Percentiles rank a stretch among this genome's conserved stretches.
Conservation (phyloP, 805 yeast genomes). For the Candida khao-thaluensis region DNA sequence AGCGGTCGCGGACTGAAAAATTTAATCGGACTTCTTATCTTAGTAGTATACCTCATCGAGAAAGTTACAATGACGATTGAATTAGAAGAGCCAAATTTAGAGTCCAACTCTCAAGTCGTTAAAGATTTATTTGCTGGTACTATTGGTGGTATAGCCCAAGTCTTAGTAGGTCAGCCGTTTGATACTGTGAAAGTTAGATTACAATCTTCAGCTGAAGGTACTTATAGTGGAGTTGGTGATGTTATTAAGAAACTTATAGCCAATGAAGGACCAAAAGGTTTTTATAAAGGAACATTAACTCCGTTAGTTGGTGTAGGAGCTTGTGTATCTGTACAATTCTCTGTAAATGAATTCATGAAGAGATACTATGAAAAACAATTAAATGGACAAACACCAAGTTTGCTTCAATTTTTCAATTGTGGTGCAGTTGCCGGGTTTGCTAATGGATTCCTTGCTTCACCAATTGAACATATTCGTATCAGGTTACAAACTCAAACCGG, state of each 20-base stretch:
- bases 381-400: conserved; percentile 46
- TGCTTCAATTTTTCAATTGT: conserved; percentile 70
- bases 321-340: conserved; percentile 94
- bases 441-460: conserved; percentile 84
- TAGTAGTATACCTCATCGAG: background rate
- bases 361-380: conserved; percentile 58
- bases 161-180: conserved; percentile 92
- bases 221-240: conserved; percentile 69
- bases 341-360: conserved; percentile 93
- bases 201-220: conserved; percentile 81
- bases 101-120: conserved; percentile 45
- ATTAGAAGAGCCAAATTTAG: conserved; percentile 42
- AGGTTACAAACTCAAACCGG: conserved; percentile 86
- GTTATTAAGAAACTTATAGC: conserved; percentile 68
- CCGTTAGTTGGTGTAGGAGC: conserved; percentile 73
- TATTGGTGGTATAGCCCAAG: conserved; percentile 94
- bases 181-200: conserved; percentile 92
- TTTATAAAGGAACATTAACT: conserved; percentile 47
- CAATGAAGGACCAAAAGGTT: conserved; percentile 40
- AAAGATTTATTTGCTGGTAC: conserved; percentile 92
- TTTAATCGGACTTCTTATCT: conserved; percentile 1
- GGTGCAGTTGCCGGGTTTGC: conserved; percentile 94
- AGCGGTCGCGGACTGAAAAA: background rate
- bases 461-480: conserved; percentile 93
- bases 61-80: conserved; percentile 37